Evolutionary conservation across 2,329 filamentous ascomycete genomes (phyloP), one percentile per base, ranked within the genome.

Genomic region (Trichoderma hamatum): DNA sequence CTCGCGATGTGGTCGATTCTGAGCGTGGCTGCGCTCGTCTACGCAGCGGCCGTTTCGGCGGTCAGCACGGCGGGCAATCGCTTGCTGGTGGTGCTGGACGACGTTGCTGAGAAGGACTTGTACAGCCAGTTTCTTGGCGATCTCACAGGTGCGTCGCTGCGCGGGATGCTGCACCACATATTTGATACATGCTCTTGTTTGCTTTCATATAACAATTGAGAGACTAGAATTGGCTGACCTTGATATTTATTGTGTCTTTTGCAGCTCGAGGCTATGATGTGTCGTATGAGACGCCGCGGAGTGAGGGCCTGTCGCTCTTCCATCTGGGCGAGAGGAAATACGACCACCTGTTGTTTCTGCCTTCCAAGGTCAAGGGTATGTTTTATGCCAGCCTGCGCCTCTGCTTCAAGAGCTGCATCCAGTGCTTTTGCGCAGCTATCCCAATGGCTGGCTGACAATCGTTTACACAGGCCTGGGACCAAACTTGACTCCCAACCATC

Each of bases 271-370:
- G 94, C 73, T 98, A 92, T 80, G 84, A 90, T 70, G 84, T 97
- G 74, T 86, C 87, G 46, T 94, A 94, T 78, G 89, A 94, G 79
- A 94, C 93, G 9, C 92, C 93, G 71, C 96, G 96, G 83, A 92
- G 88, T 78, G 88, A 93, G 65, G 84, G 85, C 62, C 82, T 98
- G 75, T 86, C 88, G 63, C 85, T 99, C 73, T 97, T 97, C 84
- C 85, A 89, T 77, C 89, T 96, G 72, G 96, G 95, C 78, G 93
- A 96, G 83, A 89, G 92, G 79, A 89, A 88, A 72, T 98, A 94
- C 81, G 95, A 98, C 82, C 95, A 99, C 81, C 83, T 98, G 72
- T 81, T 98, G 72, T 86, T 99, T 74, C 88, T 98, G 72, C 96
- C 96, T 64, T 89, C 90, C 70, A 97, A 95, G 81, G 89, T 92